Evolutionary conservation across 116 monocot genomes (phyloP), one percentile per base, ranked within the genome.

Genomic region (Dioscorea cayenensis): DNA sequence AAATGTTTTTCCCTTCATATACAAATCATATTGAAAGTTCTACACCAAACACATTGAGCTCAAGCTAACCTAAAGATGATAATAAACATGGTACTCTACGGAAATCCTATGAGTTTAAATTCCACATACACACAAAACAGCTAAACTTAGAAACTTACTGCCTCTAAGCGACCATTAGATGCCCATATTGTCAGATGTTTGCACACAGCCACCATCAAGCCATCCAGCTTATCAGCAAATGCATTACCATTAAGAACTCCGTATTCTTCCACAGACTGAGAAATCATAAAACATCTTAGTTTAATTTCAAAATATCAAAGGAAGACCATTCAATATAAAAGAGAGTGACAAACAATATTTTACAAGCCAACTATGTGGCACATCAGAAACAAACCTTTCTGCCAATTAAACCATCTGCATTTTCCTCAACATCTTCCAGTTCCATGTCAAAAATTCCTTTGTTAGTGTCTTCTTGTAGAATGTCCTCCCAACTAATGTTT

Each of bases 401-500:
- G 55, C 36, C 71, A 66, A 63, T 32, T 60, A 72, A 76, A 51
- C 21, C 66, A 73, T 60, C 65, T 29, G 36, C 68, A 77, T 68
- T 63, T 60, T 82, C 83, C 20, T 79, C 87, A 20, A 77, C 36
- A 68, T 91, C 89, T 80, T 94, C 99, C 62, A 90, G 69, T 65
- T 96, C 92, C 81, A 94, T 89, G 64, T 94, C 94, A 87, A 99
- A 99, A 75, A 99, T 81, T 13, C 91, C 91, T 78, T 75, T 89
- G 69, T 70, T 87, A 63, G 76, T 70, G 28, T 94, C 94, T 55
- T 85, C 85, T 23, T 79, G 78, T 28, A 76, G 73, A 37, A 94
- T 82, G 38, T 99, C 87, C 59, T 91, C 91, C 91, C 84, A 91
- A 43, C 65, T 83, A 82, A 99, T 91, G 64, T 91, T 87, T 58